Evolutionary conservation across 83 land plant species (phyloP).

Genomic region (Isoetes engelmannii): DNA sequence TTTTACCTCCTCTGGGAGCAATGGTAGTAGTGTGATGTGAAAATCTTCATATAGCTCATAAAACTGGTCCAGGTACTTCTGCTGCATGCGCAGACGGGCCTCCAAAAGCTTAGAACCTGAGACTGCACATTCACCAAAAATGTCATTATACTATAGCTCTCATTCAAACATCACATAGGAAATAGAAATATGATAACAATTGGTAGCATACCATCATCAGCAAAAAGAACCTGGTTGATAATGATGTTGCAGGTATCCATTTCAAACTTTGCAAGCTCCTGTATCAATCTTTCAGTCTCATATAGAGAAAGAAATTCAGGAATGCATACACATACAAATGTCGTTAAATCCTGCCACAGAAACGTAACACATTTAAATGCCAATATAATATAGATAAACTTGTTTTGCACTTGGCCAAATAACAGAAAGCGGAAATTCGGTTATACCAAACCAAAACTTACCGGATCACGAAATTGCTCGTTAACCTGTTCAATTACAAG

Average conservation of each 20-base stretch:
- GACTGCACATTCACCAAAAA: conserved; percentile 25
- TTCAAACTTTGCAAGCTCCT: conserved; percentile 90
- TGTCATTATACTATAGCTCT: background rate
- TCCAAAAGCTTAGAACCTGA: conserved; percentile 70
- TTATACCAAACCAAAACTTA: conserved; percentile 23
- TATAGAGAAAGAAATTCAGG: conserved; percentile 98
- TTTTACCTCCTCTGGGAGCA: conserved; percentile 82
- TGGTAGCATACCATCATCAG: conserved; percentile 60
- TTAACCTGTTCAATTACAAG: conserved; percentile 91
- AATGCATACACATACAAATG: conserved; percentile 95
- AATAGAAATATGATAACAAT: background rate
- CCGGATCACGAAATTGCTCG: conserved; percentile 89
- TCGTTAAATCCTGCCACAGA: conserved; percentile 77
- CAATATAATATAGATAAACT: no score
- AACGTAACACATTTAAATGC: no score
- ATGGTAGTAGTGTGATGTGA: conserved; percentile 76
- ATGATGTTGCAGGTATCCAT: conserved; percentile 95
- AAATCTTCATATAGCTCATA: conserved; percentile 90
- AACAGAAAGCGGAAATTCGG: background rate
- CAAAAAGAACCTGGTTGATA: conserved; percentile 82
- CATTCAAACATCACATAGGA: background rate
- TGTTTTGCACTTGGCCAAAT: no score
- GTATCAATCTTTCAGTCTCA: conserved; percentile 95
- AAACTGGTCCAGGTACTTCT: conserved; percentile 87
- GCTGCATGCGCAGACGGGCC: conserved; percentile 89